These are phyloP conservation scores for Chytriomyces hyalinus DNA, from an alignment of 192 early-diverging fungal genomes.

Conservation along the genomic window DNA sequence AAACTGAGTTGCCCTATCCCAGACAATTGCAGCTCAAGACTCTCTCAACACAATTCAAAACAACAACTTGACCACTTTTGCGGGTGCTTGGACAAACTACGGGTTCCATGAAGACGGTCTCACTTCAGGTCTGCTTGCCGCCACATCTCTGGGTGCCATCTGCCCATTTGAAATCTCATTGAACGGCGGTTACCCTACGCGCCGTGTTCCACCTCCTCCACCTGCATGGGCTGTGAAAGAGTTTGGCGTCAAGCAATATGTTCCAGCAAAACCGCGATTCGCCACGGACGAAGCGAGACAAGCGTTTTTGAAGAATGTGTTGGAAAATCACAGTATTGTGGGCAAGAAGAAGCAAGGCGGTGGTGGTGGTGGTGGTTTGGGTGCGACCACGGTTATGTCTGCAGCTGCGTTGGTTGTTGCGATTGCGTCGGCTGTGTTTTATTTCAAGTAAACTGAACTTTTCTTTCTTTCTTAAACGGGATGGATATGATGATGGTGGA, in stretches of 20 bases:
- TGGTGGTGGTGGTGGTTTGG: neutral
- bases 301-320: neutral
- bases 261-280: constrained; percentile 13
- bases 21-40: constrained; percentile 60
- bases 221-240: constrained; percentile 32
- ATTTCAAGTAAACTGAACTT: too few relatives aligned
- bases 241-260: constrained; percentile 35
- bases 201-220: constrained; percentile 32
- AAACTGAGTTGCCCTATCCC: neutral
- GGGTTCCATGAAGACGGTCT: constrained; percentile 71
- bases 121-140: constrained; percentile 64
- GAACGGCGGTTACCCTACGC: constrained; percentile 60
- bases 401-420: neutral
- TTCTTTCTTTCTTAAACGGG: too few relatives aligned
- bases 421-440: neutral
- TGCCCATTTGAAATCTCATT: constrained; percentile 53
- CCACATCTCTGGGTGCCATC: constrained; percentile 57
- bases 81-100: constrained; percentile 72
- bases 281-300: neutral
- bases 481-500: too few relatives aligned
- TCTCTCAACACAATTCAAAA: constrained; percentile 57
- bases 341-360: neutral
- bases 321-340: neutral
- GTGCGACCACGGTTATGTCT: neutral
- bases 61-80: constrained; percentile 47